phyloP scores from a whole-genome alignment of 768 basidiomycete species.

The Podaxis sp. region DNA sequence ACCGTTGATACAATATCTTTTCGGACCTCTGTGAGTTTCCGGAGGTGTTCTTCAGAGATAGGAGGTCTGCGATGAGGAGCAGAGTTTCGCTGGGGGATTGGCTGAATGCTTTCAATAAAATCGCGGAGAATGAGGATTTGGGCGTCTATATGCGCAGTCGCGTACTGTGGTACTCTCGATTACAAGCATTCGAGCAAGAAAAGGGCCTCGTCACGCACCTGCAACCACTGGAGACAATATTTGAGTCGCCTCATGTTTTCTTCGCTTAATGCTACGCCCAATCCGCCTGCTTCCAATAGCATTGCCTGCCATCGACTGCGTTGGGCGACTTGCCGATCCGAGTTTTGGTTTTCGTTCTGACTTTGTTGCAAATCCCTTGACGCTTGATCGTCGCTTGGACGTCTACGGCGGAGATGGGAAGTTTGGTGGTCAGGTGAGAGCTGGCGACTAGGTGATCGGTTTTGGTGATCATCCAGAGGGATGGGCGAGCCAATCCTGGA shows the following conservation, averaged over 20 bases:
- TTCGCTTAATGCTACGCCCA: slow-evolving; percentile 86
- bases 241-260: slow-evolving; percentile 85
- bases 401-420: background rate
- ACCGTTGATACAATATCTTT: slow-evolving; percentile 87
- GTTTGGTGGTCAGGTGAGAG: background rate
- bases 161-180: slow-evolving; percentile 72
- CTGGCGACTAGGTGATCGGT: slow-evolving; percentile 1
- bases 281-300: slow-evolving; percentile 81
- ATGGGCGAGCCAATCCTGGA: slow-evolving; percentile 28
- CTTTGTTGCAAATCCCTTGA: background rate
- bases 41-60: slow-evolving; percentile 49
- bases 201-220: slow-evolving; percentile 46
- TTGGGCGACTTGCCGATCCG: slow-evolving; percentile 58
- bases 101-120: slow-evolving; percentile 74
- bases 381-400: background rate
- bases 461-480: slow-evolving; percentile 16
- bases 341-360: slow-evolving; percentile 15
- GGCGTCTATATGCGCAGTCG: slow-evolving; percentile 82
- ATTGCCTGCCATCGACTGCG: slow-evolving; percentile 87
- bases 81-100: slow-evolving; percentile 35
- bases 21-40: slow-evolving; percentile 72
- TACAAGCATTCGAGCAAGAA: background rate
- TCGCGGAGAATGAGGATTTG: slow-evolving; percentile 84
- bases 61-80: slow-evolving; percentile 28
- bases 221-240: slow-evolving; percentile 87